phyloP scores from a whole-genome alignment of 441 rosid genomes.

The Dalechampia spathulata region DNA sequence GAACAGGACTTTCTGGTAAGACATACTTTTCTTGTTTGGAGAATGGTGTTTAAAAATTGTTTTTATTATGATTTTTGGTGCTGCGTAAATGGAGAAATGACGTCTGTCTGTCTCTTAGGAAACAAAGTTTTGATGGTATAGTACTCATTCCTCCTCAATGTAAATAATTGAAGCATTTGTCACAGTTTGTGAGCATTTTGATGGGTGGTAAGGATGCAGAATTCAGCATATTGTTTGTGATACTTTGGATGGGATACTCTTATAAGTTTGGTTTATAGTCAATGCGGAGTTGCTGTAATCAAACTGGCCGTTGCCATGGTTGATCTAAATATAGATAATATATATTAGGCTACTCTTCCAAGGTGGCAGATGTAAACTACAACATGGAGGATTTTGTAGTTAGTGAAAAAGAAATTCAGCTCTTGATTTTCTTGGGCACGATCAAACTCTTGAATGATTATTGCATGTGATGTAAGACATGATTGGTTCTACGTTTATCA shows the following conservation, averaged over 20 bases:
- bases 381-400: too few relatives aligned
- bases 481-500: too few relatives aligned
- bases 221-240: background rate
- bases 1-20: slow-evolving; percentile 7
- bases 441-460: too few relatives aligned
- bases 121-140: background rate
- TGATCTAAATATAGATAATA: too few relatives aligned
- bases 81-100: background rate
- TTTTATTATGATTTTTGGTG: slow-evolving; percentile 1
- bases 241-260: background rate
- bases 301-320: too few relatives aligned
- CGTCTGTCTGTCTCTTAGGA: background rate
- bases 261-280: background rate
- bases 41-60: background rate
- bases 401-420: too few relatives aligned
- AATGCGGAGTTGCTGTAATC: background rate
- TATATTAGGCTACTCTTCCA: too few relatives aligned
- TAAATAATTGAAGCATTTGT: slow-evolving; percentile 8
- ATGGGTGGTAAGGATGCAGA: slow-evolving; percentile 1
- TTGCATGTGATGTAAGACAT: too few relatives aligned
- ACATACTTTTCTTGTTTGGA: background rate
- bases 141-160: background rate
- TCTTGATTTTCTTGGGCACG: too few relatives aligned
- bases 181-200: slow-evolving; percentile 8
- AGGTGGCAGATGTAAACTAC: too few relatives aligned